Evolutionary conservation across 2,329 filamentous ascomycete species (phyloP).

Genomic region (Zymoseptoria pseudotritici): DNA sequence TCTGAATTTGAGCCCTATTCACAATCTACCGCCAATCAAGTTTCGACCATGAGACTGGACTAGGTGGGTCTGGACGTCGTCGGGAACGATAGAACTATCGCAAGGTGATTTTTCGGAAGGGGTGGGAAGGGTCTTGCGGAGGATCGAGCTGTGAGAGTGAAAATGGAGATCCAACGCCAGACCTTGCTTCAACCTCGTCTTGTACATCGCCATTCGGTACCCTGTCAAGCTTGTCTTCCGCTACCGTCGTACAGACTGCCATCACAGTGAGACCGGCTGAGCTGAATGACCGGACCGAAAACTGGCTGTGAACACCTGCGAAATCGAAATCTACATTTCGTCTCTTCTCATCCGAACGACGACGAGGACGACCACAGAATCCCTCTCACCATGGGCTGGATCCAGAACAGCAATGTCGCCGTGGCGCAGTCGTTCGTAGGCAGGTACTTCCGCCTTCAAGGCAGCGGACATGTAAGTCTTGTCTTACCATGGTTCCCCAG

Average conservation of each 20-base stretch:
- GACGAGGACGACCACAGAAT: not conserved
- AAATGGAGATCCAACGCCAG: not conserved
- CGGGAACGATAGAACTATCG: not conserved
- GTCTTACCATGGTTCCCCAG: not conserved
- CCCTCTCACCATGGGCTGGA: slow-evolving; percentile 12
- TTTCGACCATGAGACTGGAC: not conserved
- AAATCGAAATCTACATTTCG: not conserved
- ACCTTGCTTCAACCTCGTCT: not conserved
- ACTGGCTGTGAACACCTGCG: not conserved
- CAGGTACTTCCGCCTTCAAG: slow-evolving; percentile 71
- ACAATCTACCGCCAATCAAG: not conserved
- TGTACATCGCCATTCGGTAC: not conserved
- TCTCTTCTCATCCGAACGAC: not conserved
- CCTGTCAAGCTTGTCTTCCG: not conserved
- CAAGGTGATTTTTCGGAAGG: not conserved
- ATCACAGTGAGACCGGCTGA: not conserved
- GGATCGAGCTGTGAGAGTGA: not conserved
- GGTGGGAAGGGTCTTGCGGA: not conserved
- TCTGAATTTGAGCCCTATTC: not conserved
- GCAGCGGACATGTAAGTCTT: slow-evolving; percentile 63
- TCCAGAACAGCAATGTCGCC: slow-evolving; percentile 28
- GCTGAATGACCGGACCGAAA: not conserved
- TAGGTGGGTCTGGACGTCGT: not conserved
- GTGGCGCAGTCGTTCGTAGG: slow-evolving; percentile 62
- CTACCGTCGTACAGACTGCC: not conserved